Evolutionary conservation across 345 rosid species (phyloP).

Genomic region (Hibiscus trionum): DNA sequence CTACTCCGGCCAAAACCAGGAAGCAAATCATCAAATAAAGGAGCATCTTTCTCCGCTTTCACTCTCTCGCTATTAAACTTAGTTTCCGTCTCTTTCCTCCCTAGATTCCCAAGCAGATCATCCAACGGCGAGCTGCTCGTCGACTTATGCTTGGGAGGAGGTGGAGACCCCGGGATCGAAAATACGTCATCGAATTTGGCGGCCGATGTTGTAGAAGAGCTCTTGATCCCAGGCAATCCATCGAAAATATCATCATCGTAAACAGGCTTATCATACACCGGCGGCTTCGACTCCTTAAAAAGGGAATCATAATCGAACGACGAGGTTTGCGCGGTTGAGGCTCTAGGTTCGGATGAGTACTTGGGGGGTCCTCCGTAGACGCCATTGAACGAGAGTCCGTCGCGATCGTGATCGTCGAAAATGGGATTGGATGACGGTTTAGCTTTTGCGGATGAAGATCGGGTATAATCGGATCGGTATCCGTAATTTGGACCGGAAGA

Average conservation of each 20-base stretch:
- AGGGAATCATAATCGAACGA: slow-evolving; percentile 46
- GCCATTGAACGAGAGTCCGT: slow-evolving; percentile 31
- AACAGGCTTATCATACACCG: slow-evolving; percentile 62
- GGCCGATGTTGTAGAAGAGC: slow-evolving; percentile 29
- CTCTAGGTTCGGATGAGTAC: slow-evolving; percentile 36
- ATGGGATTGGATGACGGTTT: slow-evolving; percentile 23
- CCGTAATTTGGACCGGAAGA: slow-evolving; percentile 23
- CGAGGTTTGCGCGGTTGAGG: slow-evolving; percentile 8
- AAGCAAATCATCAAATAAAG: slow-evolving; percentile 62
- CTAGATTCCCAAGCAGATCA: slow-evolving; percentile 47
- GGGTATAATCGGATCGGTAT: slow-evolving; percentile 26
- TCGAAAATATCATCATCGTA: slow-evolving; percentile 66
- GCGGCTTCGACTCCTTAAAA: slow-evolving; percentile 38
- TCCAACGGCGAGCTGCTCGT: slow-evolving; percentile 35
- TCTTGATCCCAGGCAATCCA: slow-evolving; percentile 56
- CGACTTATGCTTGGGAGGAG: slow-evolving; percentile 11
- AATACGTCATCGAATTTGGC: slow-evolving; percentile 38
- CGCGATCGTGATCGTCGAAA: slow-evolving; percentile 39
- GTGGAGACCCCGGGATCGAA: slow-evolving; percentile 26
- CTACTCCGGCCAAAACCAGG: slow-evolving; percentile 63
- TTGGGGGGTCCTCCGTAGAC: slow-evolving; percentile 48
- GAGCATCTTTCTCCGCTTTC: slow-evolving; percentile 22
- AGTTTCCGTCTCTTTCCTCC: slow-evolving; percentile 28
- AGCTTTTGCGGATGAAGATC: slow-evolving; percentile 17
- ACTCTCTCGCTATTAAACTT: slow-evolving; percentile 21